Base-by-base conservation (phyloP, 2,329 filamentous ascomycete species). In the Colletotrichum limetticola region DNA sequence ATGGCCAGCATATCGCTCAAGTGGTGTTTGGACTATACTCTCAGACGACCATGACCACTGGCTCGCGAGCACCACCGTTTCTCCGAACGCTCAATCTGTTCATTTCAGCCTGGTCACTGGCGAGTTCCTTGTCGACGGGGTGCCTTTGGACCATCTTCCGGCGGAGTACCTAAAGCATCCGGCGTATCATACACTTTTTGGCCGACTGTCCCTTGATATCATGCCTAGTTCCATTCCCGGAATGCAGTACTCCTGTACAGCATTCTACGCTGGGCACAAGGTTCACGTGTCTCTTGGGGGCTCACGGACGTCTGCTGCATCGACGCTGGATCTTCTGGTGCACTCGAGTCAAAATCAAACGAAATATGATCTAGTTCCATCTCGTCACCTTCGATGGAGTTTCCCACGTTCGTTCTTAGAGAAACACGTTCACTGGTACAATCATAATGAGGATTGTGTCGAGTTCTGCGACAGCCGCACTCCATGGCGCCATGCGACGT, bases 91-190 rank as follows among this genome's bases (percentile, higher is more conserved):
- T 3, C 30, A 73, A 7, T 74, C 42, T 2, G 81, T 88, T 3
- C 84, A 87, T 28, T 86, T 86, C 74, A 89, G 89, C 72, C 60
- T 90, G 0, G 74, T 92, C 2, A 86, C 82, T 0, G 89, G 86
- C 0, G 81, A 86, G 32, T 78, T 92, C 0, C 81, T 90, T 0
- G 83, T 91, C 0, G 83, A 90, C 68, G 89, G 89, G 0, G 56
- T 80, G 1, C 88, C 87, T 0, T 75, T 90, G 0, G 78, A 83
- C 4, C 82, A 85, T 1, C 80, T 91, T 0, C 89, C 89, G 0
- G 2, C 14, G 0, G 72, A 83, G 0, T 91, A 88, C 62, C 80
- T 85, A 35, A 6, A 14, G 0, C 81, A 88, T 63, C 9, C 76
- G 0, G 79, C 78, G 0, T 91, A 88, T 73, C 19, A n/a, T 0